Base-by-base conservation (phyloP, 2,329 filamentous ascomycete species). In the Cordyceps javanica region DNA sequence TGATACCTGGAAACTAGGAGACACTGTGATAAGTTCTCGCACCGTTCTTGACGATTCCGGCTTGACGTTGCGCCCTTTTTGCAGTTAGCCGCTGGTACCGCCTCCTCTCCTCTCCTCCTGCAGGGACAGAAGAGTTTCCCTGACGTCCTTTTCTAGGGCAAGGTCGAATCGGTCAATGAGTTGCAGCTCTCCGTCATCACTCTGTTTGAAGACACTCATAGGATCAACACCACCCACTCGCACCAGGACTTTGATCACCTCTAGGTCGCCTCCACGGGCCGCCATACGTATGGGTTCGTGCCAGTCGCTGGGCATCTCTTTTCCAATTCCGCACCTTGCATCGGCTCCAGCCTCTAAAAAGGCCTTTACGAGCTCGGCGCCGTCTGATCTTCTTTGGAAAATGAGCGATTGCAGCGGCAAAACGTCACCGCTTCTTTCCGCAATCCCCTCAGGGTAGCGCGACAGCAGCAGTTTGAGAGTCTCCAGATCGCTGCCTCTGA, bases 241-340 rank as follows among this genome's bases (percentile, higher is more conserved):
- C 30, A 49, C 53, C 25, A 56, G 28, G 34, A 21, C 30, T 4
- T 48, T 34, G 32, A 42, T 45, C 53, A 56, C 30, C 32, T 30
- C 53, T 9, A 56, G 25, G 13, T 49, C 32, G 44, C 53, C 53
- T 21, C n/a, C 23, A 38, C 53, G 53, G 19, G 32, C 3, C 26
- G 53, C 53, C 53, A 48, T 48, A 16, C 53, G 53, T n/a, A 56
- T 38, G 42, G 41, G 53, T 26, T 56, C 53, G 13, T 30, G 38
- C 51, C 41, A 42, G 38, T 55, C 51, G 23, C 38, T 55, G 5
- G 39, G 32, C n/a, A 2, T 2, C 14, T 36, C 26, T 4, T 34
- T n/a, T n/a, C n/a, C 45, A 32, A 49, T 16, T 21, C 50, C 50
- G 50, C 50, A 54, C 38, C 50, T 42, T 4, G 44, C 50, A 19